Evolutionary conservation across 306 rosid genomes (phyloP), one percentile per base, ranked within the genome.

Genomic region (Alnus rubra): DNA sequence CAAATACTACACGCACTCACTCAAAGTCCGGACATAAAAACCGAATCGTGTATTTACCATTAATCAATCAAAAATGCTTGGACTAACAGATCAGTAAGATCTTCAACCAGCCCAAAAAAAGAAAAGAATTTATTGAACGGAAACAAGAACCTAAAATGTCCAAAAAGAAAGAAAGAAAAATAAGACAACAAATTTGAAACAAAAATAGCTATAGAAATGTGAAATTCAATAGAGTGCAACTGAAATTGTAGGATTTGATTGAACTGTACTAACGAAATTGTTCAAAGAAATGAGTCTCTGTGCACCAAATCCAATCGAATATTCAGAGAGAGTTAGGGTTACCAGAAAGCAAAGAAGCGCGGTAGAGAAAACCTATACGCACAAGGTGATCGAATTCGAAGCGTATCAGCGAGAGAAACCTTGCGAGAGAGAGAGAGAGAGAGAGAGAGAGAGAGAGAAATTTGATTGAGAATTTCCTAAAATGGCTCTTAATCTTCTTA

Each of bases 401-500:
- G 51, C 31, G 72, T 68, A 70, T 56, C 76, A 9, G 71, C 76
- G 3, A 64, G 60, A 64, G 60, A 78, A 78, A 70, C 76, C 81
- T 78, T 2, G 52, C 52, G 3, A 2, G 14, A 10, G 52, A 49
- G 52, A 49, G 71, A 8, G 9, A 35, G 23, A 28, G 68, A 62
- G 42, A 30, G 9, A 35, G 23, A 28, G 68, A 62, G 42, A 30
- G 28, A 23, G 28, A 23, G 80, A 35, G 64, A 64, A 4, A 55
- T 65, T 76, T 64, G 15, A 35, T 18, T 9, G 37, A 35, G 39
- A 35, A 18, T 76, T 65, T 76, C 31, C 74, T 48, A 50, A 51
- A 50, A 76, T 30, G 45, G 42, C 72, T 62, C 64, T 62, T 67
- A 65, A 59, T 59, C 33, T 10, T 9, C 5, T 59, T 10, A 4